phyloP scores from a whole-genome alignment of 164 flowering plant species.

The Liquidambar formosana region DNA sequence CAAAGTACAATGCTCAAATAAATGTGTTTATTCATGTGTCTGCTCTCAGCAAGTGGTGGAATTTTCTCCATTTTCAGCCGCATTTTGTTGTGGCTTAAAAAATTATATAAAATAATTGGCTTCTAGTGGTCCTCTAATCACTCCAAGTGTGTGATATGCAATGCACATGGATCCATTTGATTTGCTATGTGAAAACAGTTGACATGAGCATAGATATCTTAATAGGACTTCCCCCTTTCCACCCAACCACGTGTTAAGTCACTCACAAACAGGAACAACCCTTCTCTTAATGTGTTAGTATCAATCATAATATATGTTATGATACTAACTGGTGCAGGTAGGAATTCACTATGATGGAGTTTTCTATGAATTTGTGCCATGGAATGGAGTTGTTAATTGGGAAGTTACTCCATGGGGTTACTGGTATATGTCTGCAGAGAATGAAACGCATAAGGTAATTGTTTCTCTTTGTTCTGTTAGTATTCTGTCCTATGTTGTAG shows the following conservation, averaged over 20 bases:
- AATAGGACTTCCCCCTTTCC: no score
- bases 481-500: neutral
- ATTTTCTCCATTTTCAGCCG: no score
- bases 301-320: neutral
- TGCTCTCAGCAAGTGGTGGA: no score
- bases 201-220: no score
- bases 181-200: neutral
- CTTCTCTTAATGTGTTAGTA: neutral
- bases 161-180: neutral
- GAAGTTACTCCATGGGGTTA: conserved; percentile 88
- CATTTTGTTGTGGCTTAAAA: no score
- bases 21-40: no score
- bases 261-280: neutral
- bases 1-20: no score
- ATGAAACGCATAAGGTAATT: conserved; percentile 62
- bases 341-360: conserved; percentile 78
- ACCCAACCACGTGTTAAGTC: no score
- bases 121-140: no score
- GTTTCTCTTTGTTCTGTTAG: no score
- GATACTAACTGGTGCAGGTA: conserved; percentile 49
- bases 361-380: conserved; percentile 97
- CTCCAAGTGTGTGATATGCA: neutral
- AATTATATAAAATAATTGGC: no score
- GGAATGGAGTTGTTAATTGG: conserved; percentile 88
- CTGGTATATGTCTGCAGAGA: conserved; percentile 83